Evolutionary conservation across 768 basidiomycete genomes (phyloP).

Genomic region (Cystoderma amianthinum): DNA sequence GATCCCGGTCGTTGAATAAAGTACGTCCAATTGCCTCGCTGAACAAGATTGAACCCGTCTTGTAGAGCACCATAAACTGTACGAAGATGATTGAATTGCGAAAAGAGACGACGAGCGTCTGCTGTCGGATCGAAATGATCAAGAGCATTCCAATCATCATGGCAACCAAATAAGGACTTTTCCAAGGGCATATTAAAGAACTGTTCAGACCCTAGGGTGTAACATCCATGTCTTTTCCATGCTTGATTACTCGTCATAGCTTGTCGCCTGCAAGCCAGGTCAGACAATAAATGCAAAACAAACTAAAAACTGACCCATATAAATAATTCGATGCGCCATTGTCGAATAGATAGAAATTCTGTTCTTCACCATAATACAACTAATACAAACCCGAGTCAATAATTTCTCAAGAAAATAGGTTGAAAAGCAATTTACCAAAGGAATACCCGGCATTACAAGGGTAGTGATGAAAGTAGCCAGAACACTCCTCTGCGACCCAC

Average conservation of each 20-base stretch:
- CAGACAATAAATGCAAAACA: background rate
- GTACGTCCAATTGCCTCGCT: slow-evolving; percentile 82
- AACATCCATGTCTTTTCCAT: slow-evolving; percentile 94
- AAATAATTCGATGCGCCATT: slow-evolving; percentile 90
- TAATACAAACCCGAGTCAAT: slow-evolving; percentile 15
- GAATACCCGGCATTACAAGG: slow-evolving; percentile 82
- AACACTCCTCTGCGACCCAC: slow-evolving; percentile 72
- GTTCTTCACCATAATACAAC: slow-evolving; percentile 90
- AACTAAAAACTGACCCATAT: slow-evolving; percentile 57
- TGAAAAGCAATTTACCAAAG: slow-evolving; percentile 43
- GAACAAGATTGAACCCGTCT: slow-evolving; percentile 83
- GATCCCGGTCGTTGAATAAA: slow-evolving; percentile 79
- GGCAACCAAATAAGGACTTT: slow-evolving; percentile 71
- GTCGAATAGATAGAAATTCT: slow-evolving; percentile 83
- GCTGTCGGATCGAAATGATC: slow-evolving; percentile 94
- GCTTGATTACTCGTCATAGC: slow-evolving; percentile 80
- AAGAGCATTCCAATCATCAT: slow-evolving; percentile 87
- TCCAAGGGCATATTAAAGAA: slow-evolving; percentile 93
- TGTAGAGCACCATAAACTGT: slow-evolving; percentile 64
- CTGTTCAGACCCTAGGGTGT: slow-evolving; percentile 81
- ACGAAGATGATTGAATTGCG: slow-evolving; percentile 70
- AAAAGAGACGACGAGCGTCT: slow-evolving; percentile 65
- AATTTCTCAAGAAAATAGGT: background rate
- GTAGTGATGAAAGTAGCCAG: slow-evolving; percentile 75
- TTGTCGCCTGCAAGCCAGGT: slow-evolving; percentile 58